A percentile compares a stretch with the other conserved stretches of the same genome.
These are phyloP conservation scores for Antrodiella citrinella DNA, from an alignment of 768 basidiomycete genomes.

Conservation along the genomic window DNA sequence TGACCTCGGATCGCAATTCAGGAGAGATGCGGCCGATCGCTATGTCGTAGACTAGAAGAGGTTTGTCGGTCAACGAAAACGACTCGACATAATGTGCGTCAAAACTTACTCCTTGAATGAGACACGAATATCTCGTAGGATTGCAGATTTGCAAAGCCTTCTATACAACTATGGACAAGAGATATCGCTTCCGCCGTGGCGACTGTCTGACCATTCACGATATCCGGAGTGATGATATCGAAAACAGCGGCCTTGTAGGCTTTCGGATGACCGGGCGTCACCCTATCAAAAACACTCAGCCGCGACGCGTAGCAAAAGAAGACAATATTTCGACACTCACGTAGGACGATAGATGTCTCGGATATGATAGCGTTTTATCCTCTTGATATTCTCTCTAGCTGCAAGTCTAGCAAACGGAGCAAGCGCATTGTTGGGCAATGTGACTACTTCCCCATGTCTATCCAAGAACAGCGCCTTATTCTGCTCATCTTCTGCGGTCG, in stretches of 20 bases:
- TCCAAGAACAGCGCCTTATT: constrained; percentile 73
- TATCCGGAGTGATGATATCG: constrained; percentile 76
- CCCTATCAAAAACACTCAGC: constrained; percentile 26
- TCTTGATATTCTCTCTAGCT: constrained; percentile 50
- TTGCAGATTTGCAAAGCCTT: constrained; percentile 63
- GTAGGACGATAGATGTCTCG: constrained; percentile 63
- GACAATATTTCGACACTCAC: constrained; percentile 34
- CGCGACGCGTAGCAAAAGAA: not conserved
- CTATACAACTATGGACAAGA: constrained; percentile 57
- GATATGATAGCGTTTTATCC: constrained; percentile 82
- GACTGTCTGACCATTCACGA: constrained; percentile 52
- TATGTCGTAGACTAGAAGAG: constrained; percentile 54
- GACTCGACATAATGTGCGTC: not conserved
- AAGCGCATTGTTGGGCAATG: constrained; percentile 63
- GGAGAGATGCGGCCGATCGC: constrained; percentile 54
- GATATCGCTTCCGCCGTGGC: constrained; percentile 71
- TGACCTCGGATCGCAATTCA: constrained; percentile 44
- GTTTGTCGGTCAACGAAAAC: not conserved
- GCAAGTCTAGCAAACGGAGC: constrained; percentile 78
- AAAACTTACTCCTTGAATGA: constrained; percentile 59
- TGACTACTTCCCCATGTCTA: constrained; percentile 67
- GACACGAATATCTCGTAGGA: constrained; percentile 74
- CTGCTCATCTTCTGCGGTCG: constrained; percentile 46
- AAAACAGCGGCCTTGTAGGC: constrained; percentile 68
- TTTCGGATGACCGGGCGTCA: constrained; percentile 66